Conservation (phyloP, 805 yeast genomes). For the Wickerhamomyces ciferrii region DNA sequence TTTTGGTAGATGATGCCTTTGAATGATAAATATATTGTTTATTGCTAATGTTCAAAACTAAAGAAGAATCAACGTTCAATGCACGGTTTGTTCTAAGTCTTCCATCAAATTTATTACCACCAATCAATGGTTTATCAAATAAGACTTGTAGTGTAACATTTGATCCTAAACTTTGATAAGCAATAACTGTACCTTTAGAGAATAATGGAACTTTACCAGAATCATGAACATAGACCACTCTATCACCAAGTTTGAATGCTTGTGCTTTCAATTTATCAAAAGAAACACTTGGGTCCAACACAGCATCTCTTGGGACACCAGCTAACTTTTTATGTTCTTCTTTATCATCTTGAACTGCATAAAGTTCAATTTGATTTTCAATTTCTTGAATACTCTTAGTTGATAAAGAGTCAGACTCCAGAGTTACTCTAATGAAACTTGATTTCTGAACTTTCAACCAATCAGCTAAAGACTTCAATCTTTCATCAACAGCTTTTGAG, state of each 20-base stretch:
- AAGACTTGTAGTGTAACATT: slow-evolving; percentile 62
- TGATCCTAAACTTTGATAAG: slow-evolving; percentile 56
- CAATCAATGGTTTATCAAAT: slow-evolving; percentile 77
- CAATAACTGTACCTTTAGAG: slow-evolving; percentile 86
- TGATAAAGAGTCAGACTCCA: slow-evolving; percentile 77
- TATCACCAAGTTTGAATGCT: slow-evolving; percentile 79
- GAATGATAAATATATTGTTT: slow-evolving; percentile 76
- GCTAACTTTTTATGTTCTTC: slow-evolving; percentile 52
- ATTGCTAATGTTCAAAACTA: slow-evolving; percentile 71
- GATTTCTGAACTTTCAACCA: slow-evolving; percentile 48
- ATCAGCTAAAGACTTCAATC: slow-evolving; percentile 23
- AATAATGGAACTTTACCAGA: slow-evolving; percentile 87
- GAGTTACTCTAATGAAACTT: slow-evolving; percentile 56
- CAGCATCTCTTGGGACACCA: slow-evolving; percentile 81
- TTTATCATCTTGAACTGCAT: slow-evolving; percentile 38
- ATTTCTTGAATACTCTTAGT: slow-evolving; percentile 58
- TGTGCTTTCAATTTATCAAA: slow-evolving; percentile 69
- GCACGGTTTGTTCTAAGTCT: slow-evolving; percentile 78
- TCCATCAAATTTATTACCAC: slow-evolving; percentile 81
- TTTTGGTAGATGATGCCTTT: slow-evolving; percentile 42
- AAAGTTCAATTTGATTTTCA: slow-evolving; percentile 53
- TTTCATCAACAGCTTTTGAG: slow-evolving; percentile 20
- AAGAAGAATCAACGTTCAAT: slow-evolving; percentile 71
- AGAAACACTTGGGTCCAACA: slow-evolving; percentile 71
- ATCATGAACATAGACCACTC: slow-evolving; percentile 79